Conservation (phyloP, 306 rosid species). For the Casuarina cunninghamiana region DNA sequence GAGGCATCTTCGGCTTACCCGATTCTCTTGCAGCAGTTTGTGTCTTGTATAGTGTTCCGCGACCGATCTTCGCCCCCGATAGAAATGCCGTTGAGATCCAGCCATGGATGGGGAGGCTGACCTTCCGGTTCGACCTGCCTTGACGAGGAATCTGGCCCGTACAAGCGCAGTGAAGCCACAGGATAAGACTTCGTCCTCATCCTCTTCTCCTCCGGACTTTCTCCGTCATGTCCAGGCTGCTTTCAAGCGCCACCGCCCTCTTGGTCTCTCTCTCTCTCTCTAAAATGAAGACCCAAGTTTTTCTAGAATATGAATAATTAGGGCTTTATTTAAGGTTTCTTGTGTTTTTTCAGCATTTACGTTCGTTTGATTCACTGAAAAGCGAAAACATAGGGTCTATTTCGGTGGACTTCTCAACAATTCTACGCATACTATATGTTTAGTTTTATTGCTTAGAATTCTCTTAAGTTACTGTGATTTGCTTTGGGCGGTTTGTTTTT, state of each 20-base stretch:
- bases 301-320: neutral
- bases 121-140: slow-evolving; percentile 41
- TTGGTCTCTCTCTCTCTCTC: slow-evolving; percentile 36
- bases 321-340: slow-evolving; percentile 8
- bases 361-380: neutral
- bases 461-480: neutral
- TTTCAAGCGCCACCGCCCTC: slow-evolving; percentile 60
- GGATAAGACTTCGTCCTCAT: slow-evolving; percentile 41
- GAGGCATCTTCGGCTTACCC: neutral
- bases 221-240: slow-evolving; percentile 57
- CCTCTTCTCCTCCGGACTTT: slow-evolving; percentile 61
- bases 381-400: neutral
- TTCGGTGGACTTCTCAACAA: neutral
- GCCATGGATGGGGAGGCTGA: slow-evolving; percentile 94
- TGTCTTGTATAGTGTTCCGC: neutral
- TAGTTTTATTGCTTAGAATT: neutral
- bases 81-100: slow-evolving; percentile 62
- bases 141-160: slow-evolving; percentile 32
- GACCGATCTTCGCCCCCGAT: slow-evolving; percentile 1
- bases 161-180: slow-evolving; percentile 27
- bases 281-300: neutral
- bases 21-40: slow-evolving; percentile 13
- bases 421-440: neutral
- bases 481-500: neutral
- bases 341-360: neutral